Base-by-base conservation (phyloP, 2,329 filamentous ascomycete species). In the Rutstroemia sp. region DNA sequence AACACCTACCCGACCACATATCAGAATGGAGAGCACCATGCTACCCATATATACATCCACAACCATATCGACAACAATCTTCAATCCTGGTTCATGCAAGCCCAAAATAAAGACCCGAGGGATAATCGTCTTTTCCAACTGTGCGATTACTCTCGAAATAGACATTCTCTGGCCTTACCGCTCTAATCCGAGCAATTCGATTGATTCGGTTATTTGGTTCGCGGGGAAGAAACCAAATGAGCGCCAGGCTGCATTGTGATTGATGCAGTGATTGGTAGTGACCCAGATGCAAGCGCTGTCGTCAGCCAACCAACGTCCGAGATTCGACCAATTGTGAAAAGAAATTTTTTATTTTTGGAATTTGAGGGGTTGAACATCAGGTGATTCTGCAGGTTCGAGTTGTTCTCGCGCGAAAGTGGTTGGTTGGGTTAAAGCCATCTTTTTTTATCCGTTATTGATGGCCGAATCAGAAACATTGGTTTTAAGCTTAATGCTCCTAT, bases 41-140 rank as follows among this genome's bases (percentile, higher is more conserved):
- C 47, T 45, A 51, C 38, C 51, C 27, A 50, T 56, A 56, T 56
- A 56, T 55, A 55, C 53, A 50, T 55, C 53, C 16, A 51, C 42
- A 36, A 25, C 6, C 19, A 27, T 44, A 25, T 42, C 27, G 38
- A 36, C 38, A 44, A 51, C 38, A 36, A 30, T 34, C 23, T 55
- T 17, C 40, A 39, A 23, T 16, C 38, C 53, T 21, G 23, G 25
- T 51, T 23, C 19, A 55, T 50, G 53, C 46, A 55, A 45, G 53
- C 38, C 19, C 46, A 55, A 55, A 55, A 55, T 55, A 55, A 55
- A 51, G 38, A 51, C 50, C 25, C 46, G 16, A 12, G 53, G 21
- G 46, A 55, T 21, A 36, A 36, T 50, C 38, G 42, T 27, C 42
- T 55, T 30, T 39, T 51, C 23, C 25, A 30, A 45, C 46, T 14